phyloP scores from a whole-genome alignment of 2,329 filamentous ascomycete genomes.

The Triangularia verruculosa region DNA sequence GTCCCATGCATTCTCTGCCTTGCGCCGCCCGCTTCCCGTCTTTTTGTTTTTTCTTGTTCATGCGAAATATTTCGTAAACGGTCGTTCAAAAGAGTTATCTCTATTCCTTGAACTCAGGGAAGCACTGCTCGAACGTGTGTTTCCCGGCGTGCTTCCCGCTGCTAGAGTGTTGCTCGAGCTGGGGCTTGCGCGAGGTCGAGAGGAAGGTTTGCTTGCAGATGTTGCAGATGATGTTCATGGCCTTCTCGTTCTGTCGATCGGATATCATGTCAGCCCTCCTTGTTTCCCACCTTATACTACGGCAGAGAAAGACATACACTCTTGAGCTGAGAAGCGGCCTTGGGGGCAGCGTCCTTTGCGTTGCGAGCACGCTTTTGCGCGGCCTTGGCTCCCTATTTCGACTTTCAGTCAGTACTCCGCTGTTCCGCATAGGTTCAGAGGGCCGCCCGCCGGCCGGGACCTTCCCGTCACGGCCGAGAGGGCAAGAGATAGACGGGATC shows the following conservation, averaged over 20 bases:
- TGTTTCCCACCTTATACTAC: not conserved
- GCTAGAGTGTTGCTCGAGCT: conserved; percentile 68
- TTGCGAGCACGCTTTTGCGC: conserved; percentile 70
- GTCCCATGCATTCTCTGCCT: not conserved
- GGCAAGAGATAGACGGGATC: conserved; percentile 8
- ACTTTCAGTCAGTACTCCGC: conserved; percentile 1
- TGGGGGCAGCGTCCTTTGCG: conserved; percentile 56
- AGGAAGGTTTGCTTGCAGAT: conserved; percentile 77
- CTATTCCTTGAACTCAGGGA: conserved; percentile 49
- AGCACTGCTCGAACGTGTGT: conserved; percentile 61
- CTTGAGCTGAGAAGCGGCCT: conserved; percentile 67
- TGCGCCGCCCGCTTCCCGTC: not conserved
- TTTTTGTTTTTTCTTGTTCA: not conserved
- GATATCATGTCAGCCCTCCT: conserved; percentile 6
- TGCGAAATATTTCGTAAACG: not conserved
- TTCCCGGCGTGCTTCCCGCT: conserved; percentile 73
- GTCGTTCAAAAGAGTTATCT: not conserved
- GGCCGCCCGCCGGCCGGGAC: not conserved
- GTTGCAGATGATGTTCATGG: conserved; percentile 73
- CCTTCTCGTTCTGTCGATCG: conserved; percentile 60
- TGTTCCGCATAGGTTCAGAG: conserved; percentile 9
- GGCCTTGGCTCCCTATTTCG: conserved; percentile 38
- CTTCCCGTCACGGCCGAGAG: not conserved
- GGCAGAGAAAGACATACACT: conserved; percentile 45
- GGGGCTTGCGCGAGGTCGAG: conserved; percentile 70